Evolutionary conservation across 1,284 basidiomycete species (phyloP), one percentile per base, ranked within the genome.

Genomic region (Gomphus bonarii): DNA sequence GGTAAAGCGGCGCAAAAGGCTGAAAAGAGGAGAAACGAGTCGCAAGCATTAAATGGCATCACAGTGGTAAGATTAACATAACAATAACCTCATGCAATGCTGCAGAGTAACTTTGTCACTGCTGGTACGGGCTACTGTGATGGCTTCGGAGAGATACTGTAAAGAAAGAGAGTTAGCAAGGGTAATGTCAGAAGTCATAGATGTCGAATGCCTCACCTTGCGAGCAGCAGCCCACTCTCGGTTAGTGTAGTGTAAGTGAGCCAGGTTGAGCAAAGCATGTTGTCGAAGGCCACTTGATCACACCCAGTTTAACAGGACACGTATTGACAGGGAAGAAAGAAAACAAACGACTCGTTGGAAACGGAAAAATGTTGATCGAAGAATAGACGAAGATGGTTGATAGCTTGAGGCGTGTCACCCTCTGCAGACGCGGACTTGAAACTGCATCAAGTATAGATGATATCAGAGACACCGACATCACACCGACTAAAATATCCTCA

Each of bases 361-460:
- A 85, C 81, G 62, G 88, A 84, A 64, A 91, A 91, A 63, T 80
- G 82, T 61, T 91, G 88, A 64, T 91, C 88, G 61, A 91, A 91
- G 66, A 87, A 91, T 52, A 79, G 72, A 42, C 87, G 77, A 43
- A 91, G 67, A 61, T 80, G 83, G 62, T 90, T 88, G 3, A 79
- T 74, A 0, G 86, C 85, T 10, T 77, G 63, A 46, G 79, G 80
- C 58, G 81, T 82, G 65, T 91, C 86, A 0, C 85, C 85, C 6
- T 78, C 77, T 11, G 76, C 73, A 31, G 75, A 65, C 12, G 77
- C 79, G 59, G 78, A 79, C 64, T 87, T 80, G 74, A 80, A 89
- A 1, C 88, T 91, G 60, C n/a, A 54, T 55, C 43, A 40, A 11
- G 22, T 52, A 48, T 44, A 46, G 20, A 7, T 11, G 18, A 25